Conservation (phyloP, 768 basidiomycete genomes). For the Trichaptum fuscoviolaceum region DNA sequence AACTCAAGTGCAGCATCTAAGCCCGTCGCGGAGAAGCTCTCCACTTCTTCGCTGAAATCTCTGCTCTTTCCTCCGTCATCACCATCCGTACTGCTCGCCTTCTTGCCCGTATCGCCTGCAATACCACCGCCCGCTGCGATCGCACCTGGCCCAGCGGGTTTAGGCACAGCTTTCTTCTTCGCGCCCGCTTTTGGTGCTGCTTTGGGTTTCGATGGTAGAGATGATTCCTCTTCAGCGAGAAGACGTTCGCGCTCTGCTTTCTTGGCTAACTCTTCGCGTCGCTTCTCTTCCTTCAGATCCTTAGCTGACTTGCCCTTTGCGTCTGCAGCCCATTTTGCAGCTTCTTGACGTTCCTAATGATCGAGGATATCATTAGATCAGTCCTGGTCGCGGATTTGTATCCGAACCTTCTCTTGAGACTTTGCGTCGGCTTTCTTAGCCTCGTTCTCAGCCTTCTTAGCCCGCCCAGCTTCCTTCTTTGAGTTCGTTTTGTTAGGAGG, state of each 20-base stretch:
- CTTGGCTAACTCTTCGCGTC: slow-evolving; percentile 72
- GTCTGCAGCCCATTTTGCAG: slow-evolving; percentile 61
- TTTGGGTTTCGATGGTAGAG: slow-evolving; percentile 53
- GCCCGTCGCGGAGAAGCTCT: slow-evolving; percentile 79
- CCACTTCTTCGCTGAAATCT: slow-evolving; percentile 32
- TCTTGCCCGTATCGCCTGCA: slow-evolving; percentile 19
- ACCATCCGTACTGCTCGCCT: slow-evolving; percentile 25
- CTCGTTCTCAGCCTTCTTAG: slow-evolving; percentile 91
- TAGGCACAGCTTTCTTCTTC: slow-evolving; percentile 43
- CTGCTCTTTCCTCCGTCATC: slow-evolving; percentile 14
- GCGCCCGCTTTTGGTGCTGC: slow-evolving; percentile 55
- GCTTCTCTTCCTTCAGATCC: slow-evolving; percentile 76
- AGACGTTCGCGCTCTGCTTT: slow-evolving; percentile 84
- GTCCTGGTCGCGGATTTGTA: slow-evolving; percentile 5
- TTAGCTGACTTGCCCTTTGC: slow-evolving; percentile 62
- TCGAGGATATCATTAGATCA: slow-evolving; percentile 2
- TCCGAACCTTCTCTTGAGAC: slow-evolving; percentile 51
- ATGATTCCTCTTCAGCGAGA: slow-evolving; percentile 83
- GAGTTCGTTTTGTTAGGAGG: slow-evolving; percentile 84
- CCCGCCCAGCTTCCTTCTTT: slow-evolving; percentile 87
- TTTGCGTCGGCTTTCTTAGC: slow-evolving; percentile 67
- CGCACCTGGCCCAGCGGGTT: slow-evolving; percentile 78
- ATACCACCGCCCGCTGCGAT: slow-evolving; percentile 69
- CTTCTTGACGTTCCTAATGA: slow-evolving; percentile 65
- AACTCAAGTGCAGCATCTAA: slow-evolving; percentile 89